phyloP scores from a whole-genome alignment of 1,284 basidiomycete genomes.

The Heterobasidion irregulare region DNA sequence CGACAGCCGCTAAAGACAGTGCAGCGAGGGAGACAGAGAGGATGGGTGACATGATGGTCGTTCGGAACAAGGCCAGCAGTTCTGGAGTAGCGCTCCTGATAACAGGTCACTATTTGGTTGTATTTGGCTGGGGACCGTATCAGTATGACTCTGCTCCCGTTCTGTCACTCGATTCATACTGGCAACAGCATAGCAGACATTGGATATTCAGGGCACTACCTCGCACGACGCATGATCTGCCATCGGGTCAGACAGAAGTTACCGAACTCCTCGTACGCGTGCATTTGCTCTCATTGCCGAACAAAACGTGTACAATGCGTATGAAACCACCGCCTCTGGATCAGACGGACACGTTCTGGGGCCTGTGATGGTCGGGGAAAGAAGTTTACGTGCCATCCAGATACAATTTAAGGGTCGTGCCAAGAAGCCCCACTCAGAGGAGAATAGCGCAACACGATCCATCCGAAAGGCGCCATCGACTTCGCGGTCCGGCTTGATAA shows the following conservation, averaged over 20 bases:
- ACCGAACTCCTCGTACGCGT: no score
- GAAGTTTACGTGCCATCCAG: background rate
- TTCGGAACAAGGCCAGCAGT: constrained; percentile 11
- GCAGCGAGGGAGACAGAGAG: constrained; percentile 30
- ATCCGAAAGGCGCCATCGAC: no score
- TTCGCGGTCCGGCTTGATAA: no score
- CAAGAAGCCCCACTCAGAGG: no score
- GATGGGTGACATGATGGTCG: constrained; percentile 32
- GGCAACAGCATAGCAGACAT: background rate
- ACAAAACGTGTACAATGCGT: background rate
- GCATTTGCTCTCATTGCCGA: no score
- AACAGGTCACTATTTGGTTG: constrained; percentile 8
- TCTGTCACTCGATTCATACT: background rate
- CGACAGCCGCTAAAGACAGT: constrained; percentile 31
- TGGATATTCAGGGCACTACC: no score
- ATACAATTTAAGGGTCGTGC: no score
- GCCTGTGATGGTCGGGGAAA: background rate
- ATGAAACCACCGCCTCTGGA: background rate
- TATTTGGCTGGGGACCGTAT: constrained; percentile 5
- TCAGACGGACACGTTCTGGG: background rate
- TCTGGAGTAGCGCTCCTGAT: background rate
- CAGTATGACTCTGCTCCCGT: background rate
- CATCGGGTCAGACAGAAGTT: no score
- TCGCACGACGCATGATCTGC: no score
- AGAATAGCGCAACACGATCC: no score